These are phyloP conservation scores for Zygosaccharomyces lentus DNA, from an alignment of 805 yeast genomes.

Conservation along the genomic window DNA sequence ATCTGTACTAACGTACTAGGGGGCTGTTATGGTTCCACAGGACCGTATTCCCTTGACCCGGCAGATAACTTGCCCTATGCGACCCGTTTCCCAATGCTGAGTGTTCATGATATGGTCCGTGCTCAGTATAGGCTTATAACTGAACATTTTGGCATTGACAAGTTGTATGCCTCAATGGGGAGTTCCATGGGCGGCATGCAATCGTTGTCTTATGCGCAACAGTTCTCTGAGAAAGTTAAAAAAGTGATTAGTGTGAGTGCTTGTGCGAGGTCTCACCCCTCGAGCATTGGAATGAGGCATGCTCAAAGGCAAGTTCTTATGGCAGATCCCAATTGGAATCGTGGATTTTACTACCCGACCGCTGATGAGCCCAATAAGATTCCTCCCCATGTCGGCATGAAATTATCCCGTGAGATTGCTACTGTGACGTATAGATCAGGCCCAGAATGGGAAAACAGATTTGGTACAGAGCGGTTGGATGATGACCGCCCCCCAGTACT, in stretches of 20 bases:
- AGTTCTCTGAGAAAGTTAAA: constrained; percentile 71
- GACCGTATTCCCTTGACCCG: constrained; percentile 80
- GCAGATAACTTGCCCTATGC: constrained; percentile 64
- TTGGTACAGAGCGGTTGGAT: constrained; percentile 83
- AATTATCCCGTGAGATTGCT: constrained; percentile 87
- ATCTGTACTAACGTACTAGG: constrained; percentile 91
- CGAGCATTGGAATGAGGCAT: constrained; percentile 88
- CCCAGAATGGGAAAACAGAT: constrained; percentile 94
- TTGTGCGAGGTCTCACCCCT: constrained; percentile 91
- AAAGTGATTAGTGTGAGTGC: constrained; percentile 81
- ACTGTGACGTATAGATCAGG: constrained; percentile 93
- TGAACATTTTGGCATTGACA: constrained; percentile 57
- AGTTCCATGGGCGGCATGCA: constrained; percentile 99
- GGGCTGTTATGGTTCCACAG: constrained; percentile 93
- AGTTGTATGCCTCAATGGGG: constrained; percentile 76
- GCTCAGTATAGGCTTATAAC: constrained; percentile 72
- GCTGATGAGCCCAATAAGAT: constrained; percentile 37
- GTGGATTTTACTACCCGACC: constrained; percentile 76
- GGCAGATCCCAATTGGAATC: constrained; percentile 93
- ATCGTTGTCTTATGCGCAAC: constrained; percentile 79
- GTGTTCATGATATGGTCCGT: constrained; percentile 85
- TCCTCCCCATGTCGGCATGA: constrained; percentile 95
- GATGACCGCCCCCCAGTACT: constrained; percentile 75
- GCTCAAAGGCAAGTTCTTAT: constrained; percentile 89
- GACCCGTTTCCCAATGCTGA: constrained; percentile 80